Conservation (phyloP, 1,139 yeast species). For the Eremothecium cymbalariae region DNA sequence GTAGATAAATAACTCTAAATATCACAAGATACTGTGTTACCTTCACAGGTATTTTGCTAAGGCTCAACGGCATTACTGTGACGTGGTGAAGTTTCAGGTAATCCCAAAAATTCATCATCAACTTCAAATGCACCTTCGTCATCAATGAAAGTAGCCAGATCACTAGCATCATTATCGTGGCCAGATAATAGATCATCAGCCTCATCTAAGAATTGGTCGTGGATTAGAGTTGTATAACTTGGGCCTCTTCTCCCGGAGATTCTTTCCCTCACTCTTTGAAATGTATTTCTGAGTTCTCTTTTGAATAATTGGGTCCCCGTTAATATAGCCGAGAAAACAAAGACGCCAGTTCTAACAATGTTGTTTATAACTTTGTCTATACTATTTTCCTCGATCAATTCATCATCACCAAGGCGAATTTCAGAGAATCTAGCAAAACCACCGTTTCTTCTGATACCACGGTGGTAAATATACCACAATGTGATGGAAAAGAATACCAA, state of each 20-base stretch:
- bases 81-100: background rate
- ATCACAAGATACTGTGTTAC: background rate
- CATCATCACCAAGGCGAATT: constrained; percentile 71
- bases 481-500: constrained; percentile 50
- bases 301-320: constrained; percentile 15
- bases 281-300: constrained; percentile 13
- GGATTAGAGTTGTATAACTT: constrained; percentile 28
- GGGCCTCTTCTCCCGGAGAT: constrained; percentile 25
- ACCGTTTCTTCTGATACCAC: constrained; percentile 72
- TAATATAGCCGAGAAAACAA: constrained; percentile 33
- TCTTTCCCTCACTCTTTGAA: constrained; percentile 15
- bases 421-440: constrained; percentile 79
- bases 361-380: constrained; percentile 56
- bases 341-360: constrained; percentile 54
- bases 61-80: constrained; percentile 11
- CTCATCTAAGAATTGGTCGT: constrained; percentile 31
- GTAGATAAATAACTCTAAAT: background rate
- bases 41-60: constrained; percentile 12
- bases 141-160: constrained; percentile 25
- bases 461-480: constrained; percentile 64
- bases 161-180: constrained; percentile 33
- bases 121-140: constrained; percentile 30
- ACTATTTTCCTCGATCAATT: constrained; percentile 56
- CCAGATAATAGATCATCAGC: constrained; percentile 32
- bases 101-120: constrained; percentile 20